Evolutionary conservation across 2,329 filamentous ascomycete genomes (phyloP).

Genomic region (Gaeumannomyces tritici): DNA sequence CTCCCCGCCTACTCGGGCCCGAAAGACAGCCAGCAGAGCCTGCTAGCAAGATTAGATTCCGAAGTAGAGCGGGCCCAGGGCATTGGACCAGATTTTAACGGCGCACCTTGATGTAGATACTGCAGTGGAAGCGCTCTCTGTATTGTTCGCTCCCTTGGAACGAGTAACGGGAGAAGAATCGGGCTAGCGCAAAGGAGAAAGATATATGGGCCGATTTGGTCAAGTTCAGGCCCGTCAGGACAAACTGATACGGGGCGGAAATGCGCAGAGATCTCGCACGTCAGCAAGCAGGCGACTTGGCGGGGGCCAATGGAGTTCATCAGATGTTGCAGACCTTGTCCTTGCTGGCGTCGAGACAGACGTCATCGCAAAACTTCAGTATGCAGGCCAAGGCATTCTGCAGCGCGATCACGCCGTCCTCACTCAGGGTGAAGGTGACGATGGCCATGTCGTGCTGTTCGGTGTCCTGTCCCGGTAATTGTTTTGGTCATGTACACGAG

Average conservation of each 20-base stretch:
- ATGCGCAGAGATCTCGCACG: not conserved
- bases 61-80: not conserved
- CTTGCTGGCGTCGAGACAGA: constrained; percentile 62
- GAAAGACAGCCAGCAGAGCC: constrained; percentile 66
- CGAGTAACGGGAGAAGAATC: constrained; percentile 65
- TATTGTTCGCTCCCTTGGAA: constrained; percentile 46
- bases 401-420: constrained; percentile 60
- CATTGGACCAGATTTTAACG: not conserved
- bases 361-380: constrained; percentile 70
- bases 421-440: constrained; percentile 64
- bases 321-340: constrained; percentile 43
- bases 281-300: not conserved
- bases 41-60: constrained; percentile 16
- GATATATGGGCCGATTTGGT: constrained; percentile 73
- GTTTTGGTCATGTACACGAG: not conserved
- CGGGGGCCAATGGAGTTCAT: not conserved
- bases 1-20: constrained; percentile 52
- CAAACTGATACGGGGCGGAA: constrained; percentile 39
- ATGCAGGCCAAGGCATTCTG: constrained; percentile 68
- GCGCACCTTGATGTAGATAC: constrained; percentile 59
- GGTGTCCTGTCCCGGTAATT: not conserved
- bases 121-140: constrained; percentile 60
- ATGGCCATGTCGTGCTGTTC: constrained; percentile 39
- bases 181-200: constrained; percentile 54
- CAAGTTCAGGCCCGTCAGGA: constrained; percentile 67